Evolutionary conservation across 495 filamentous ascomycete species (phyloP).

Genomic region (Pyrenopolyporus hunteri): DNA sequence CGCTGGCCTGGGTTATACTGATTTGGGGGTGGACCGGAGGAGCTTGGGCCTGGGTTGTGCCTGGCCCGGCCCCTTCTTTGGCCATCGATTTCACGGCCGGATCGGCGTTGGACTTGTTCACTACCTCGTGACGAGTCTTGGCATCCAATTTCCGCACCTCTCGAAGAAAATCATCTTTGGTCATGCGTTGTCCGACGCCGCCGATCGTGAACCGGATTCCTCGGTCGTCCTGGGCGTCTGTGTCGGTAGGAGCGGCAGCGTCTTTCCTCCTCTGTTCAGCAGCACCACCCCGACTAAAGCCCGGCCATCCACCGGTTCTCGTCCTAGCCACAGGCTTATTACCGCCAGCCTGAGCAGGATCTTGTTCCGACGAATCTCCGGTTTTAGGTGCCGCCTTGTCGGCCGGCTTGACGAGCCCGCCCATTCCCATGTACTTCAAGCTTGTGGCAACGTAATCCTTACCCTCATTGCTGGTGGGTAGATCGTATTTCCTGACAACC

Average conservation of each 20-base stretch:
- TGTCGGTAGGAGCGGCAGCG: slow-evolving; percentile 48
- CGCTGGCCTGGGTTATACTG: slow-evolving; percentile 34
- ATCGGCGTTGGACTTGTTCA: slow-evolving; percentile 71
- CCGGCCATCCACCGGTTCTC: slow-evolving; percentile 57
- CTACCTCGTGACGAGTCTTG: slow-evolving; percentile 70
- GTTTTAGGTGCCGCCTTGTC: slow-evolving; percentile 37
- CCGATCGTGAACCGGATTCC: slow-evolving; percentile 87
- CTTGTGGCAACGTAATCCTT: slow-evolving; percentile 52
- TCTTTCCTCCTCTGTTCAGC: slow-evolving; percentile 49
- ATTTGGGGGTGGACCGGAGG: slow-evolving; percentile 32
- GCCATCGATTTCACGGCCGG: slow-evolving; percentile 61
- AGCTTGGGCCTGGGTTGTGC: slow-evolving; percentile 22
- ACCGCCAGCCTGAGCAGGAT: slow-evolving; percentile 16
- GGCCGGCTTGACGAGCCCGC: slow-evolving; percentile 48
- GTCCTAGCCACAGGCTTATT: slow-evolving; percentile 32
- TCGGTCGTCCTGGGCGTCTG: slow-evolving; percentile 71
- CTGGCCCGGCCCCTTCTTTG: slow-evolving; percentile 50
- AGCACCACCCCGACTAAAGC: slow-evolving; percentile 52
- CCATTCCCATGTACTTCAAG: slow-evolving; percentile 55
- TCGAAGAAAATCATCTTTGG: slow-evolving; percentile 87
- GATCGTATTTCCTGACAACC: slow-evolving; percentile 95
- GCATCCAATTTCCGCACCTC: slow-evolving; percentile 83
- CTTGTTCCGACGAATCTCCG: slow-evolving; percentile 32
- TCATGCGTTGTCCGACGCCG: slow-evolving; percentile 75
- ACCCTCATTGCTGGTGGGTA: slow-evolving; percentile 58